Conservation (phyloP, 495 filamentous ascomycete species). For the Sordaria brevicollis region DNA sequence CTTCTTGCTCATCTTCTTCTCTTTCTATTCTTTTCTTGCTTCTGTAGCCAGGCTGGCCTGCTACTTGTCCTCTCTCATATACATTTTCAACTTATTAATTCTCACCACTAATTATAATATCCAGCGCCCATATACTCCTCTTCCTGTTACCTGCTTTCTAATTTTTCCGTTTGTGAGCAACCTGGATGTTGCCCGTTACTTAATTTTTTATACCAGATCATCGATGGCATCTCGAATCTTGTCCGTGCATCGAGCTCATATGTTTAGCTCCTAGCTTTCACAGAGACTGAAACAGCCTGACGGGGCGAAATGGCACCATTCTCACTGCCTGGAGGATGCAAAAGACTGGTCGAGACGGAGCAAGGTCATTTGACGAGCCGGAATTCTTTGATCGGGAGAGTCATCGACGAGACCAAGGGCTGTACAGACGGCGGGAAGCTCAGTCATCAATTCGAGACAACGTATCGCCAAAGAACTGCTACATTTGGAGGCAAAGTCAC, state of each 20-base stretch:
- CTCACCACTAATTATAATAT: neutral
- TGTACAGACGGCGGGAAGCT: neutral
- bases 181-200: neutral
- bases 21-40: neutral
- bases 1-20: neutral
- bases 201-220: neutral
- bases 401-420: neutral
- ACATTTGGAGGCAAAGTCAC: neutral
- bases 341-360: neutral
- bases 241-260: neutral
- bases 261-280: neutral
- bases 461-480: neutral
- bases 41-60: neutral
- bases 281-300: neutral
- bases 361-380: neutral
- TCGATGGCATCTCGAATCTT: neutral
- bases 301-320: neutral
- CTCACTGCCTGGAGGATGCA: neutral
- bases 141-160: neutral
- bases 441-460: neutral
- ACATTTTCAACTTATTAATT: neutral
- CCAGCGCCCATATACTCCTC: neutral
- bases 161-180: neutral
- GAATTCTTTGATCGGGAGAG: neutral
- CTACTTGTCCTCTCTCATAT: neutral